phyloP scores from a whole-genome alignment of 805 yeast genomes.

The Candida golubevii region DNA sequence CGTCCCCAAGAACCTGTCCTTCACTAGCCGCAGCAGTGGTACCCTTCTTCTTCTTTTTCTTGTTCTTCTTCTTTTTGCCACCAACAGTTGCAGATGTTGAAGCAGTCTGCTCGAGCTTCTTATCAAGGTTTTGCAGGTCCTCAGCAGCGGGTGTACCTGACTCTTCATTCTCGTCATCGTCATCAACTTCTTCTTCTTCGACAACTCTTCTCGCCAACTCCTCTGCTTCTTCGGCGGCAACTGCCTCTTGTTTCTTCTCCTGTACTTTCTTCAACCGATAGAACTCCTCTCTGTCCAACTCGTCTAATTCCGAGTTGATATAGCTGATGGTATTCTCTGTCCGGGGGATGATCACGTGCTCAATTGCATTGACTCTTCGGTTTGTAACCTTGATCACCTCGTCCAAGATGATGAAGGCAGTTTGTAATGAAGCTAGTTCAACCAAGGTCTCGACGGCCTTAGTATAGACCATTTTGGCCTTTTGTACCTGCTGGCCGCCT shows the following conservation, averaged over 20 bases:
- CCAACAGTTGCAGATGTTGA: constrained; percentile 3
- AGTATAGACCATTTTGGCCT: constrained; percentile 88
- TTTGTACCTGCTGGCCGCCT: constrained; percentile 97
- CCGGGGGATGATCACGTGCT: constrained; percentile 95
- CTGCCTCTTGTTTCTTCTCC: constrained; percentile 84
- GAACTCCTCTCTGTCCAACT: constrained; percentile 96
- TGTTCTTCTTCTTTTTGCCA: constrained; percentile 14
- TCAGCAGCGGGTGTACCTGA: constrained; percentile 5
- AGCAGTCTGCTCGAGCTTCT: not conserved
- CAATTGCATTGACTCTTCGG: constrained; percentile 97
- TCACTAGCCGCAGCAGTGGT: constrained; percentile 12
- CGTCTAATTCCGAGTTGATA: constrained; percentile 94
- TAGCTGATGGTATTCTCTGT: constrained; percentile 91
- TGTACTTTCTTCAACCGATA: constrained; percentile 95
- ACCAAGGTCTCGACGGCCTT: constrained; percentile 96
- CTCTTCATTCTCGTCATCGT: constrained; percentile 21
- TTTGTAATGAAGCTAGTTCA: constrained; percentile 91
- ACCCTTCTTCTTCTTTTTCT: constrained; percentile 14
- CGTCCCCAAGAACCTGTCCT: constrained; percentile 22
- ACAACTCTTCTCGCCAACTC: constrained; percentile 21
- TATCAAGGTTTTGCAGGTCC: not conserved
- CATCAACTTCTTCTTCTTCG: constrained; percentile 19
- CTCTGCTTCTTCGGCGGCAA: constrained; percentile 60
- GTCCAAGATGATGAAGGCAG: constrained; percentile 93
- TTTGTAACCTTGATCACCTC: constrained; percentile 97